Percentiles rank a stretch among this genome's conserved stretches.
These are phyloP conservation scores for Apophysomyces ossiformis DNA, from an alignment of 371 early-diverging fungal genomes.

Conservation along the genomic window DNA sequence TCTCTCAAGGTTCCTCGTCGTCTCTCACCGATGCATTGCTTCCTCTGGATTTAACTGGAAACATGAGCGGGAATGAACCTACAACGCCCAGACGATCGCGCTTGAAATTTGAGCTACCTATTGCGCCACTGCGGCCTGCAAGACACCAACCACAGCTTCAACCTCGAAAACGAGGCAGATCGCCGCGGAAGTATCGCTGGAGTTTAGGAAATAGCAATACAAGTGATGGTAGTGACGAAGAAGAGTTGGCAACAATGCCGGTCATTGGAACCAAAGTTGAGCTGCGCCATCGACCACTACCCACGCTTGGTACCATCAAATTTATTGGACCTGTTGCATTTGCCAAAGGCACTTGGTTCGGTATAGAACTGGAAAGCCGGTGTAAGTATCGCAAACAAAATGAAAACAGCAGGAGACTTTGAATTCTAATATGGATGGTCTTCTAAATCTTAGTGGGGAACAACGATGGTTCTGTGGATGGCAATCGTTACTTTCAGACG, in stretches of 20 bases:
- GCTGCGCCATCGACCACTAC: constrained; percentile 43
- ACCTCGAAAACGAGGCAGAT: constrained; percentile 16
- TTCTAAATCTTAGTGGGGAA: constrained; percentile 30
- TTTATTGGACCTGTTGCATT: constrained; percentile 48
- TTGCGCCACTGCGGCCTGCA: constrained; percentile 18
- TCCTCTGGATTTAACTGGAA: constrained; percentile 19
- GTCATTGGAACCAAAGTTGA: constrained; percentile 45
- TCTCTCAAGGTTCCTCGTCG: constrained; percentile 14
- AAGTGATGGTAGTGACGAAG: constrained; percentile 28
- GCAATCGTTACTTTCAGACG: constrained; percentile 34
- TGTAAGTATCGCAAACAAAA: constrained; percentile 25
- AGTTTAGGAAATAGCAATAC: constrained; percentile 22
- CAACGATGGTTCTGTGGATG: constrained; percentile 32
- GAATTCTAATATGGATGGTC: neutral
- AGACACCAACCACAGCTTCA: neutral
- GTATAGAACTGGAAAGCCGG: constrained; percentile 49
- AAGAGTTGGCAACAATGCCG: constrained; percentile 28
- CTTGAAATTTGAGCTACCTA: constrained; percentile 30
- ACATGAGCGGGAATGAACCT: neutral
- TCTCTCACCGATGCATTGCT: constrained; percentile 28
- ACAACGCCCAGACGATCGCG: constrained; percentile 23
- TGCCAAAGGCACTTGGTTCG: constrained; percentile 52
- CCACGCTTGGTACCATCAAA: constrained; percentile 45
- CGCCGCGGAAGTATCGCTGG: constrained; percentile 25
- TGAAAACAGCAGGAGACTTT: neutral